Base-by-base conservation (phyloP, 495 filamentous ascomycete genomes). In the Podospora pseudopauciseta region DNA sequence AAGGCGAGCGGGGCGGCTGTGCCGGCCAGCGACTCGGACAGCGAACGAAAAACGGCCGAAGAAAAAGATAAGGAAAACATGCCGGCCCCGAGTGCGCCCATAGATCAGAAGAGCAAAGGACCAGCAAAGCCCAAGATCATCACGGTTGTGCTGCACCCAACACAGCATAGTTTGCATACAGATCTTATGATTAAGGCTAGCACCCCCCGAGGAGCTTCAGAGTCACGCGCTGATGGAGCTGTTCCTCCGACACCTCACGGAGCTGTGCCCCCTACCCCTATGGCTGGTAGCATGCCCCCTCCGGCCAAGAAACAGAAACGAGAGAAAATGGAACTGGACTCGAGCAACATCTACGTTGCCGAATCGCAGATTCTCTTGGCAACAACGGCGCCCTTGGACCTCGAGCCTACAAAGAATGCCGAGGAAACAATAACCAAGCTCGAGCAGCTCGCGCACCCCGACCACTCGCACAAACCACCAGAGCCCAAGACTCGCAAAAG, bases 401-500 rank as follows among this genome's bases (percentile, higher is more conserved):
- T 99, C 30, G 90, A 93, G 6, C 88, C 92, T 0, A 89, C 90
- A 13, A 84, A 86, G 66, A 89, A 80, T 70, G 79, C 87, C 15
- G 85, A 89, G 56, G 90, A 92, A 67, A 85, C 87, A 0, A 86
- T 92, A 56, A 81, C 81, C 19, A 80, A 94, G 13, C 81, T 97
- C 5, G 85, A 92, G 60, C 81, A 84, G 44, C 79, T 96, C 73
- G 82, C 86, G 61, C 89, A 93, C 79, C 90, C 93, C 2, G 86
- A 91, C 13, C 92, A 97, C 73, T 84, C 84, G 16, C 84, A 89
- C 65, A 83, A 87, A 34, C 88, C 91, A 34, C 94, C 96, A 1
- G 84, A 90, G 63, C 93, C 92, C 18, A 97, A 97, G 82, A 87
- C 88, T 27, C 86, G 96, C 67, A 98, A 99, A 84, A 86, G 94